phyloP scores from a whole-genome alignment of 352 stramenopile species.

The Globisporangium okanoganense region DNA sequence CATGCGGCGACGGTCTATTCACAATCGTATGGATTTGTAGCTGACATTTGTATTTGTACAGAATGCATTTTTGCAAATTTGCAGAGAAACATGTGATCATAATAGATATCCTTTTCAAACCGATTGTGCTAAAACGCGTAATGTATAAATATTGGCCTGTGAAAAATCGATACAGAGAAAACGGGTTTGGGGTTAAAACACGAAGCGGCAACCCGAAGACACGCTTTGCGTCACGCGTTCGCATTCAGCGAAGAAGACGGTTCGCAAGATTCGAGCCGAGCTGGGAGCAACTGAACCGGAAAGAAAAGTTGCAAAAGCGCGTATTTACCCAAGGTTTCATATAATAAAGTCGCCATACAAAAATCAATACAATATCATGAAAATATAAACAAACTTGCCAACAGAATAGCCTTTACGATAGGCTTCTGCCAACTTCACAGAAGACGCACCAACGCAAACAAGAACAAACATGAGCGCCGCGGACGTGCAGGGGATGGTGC shows the following conservation, averaged over 20 bases:
- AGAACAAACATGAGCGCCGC: constrained; percentile 27
- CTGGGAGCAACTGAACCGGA: not conserved
- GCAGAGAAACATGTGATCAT: not conserved
- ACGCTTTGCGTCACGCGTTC: not conserved
- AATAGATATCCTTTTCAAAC: not conserved
- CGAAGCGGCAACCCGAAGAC: not conserved
- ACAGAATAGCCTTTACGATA: not conserved
- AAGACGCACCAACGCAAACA: not conserved
- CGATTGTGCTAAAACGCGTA: not conserved
- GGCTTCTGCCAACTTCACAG: not conserved
- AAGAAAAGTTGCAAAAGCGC: not conserved
- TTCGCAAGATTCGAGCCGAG: constrained; percentile 6
- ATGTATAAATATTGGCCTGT: not conserved
- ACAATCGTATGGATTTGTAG: too few relatives aligned
- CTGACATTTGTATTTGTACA: too few relatives aligned
- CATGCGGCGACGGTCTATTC: not conserved
- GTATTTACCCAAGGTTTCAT: not conserved
- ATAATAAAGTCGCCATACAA: not conserved
- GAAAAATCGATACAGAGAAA: not conserved
- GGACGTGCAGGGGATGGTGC: constrained; percentile 53
- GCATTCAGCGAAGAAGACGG: constrained; percentile 8
- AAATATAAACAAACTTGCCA: not conserved
- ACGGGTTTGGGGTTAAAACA: not conserved
- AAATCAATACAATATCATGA: too few relatives aligned
- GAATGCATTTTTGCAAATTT: not conserved